Percentiles rank a stretch among this genome's conserved stretches.
phyloP scores from a whole-genome alignment of 495 filamentous ascomycete genomes.

The Penicillium simplicissimum region DNA sequence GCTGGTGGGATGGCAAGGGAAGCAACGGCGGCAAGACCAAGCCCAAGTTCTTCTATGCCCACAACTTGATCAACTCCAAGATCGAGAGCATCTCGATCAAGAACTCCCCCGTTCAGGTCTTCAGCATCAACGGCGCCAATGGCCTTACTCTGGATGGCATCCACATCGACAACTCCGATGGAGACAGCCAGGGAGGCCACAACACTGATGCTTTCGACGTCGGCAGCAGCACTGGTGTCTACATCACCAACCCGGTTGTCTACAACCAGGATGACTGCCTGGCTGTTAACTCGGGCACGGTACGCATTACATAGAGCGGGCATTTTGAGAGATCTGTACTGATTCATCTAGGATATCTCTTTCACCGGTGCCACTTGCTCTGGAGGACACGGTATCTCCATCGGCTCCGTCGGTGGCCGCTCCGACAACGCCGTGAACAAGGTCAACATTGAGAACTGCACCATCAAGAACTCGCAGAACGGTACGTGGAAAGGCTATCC shows the following conservation, averaged over 20 bases:
- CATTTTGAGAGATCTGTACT: neutral
- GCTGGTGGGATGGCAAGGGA: slow-evolving; percentile 56
- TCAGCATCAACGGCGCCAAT: slow-evolving; percentile 53
- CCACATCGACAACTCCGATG: slow-evolving; percentile 61
- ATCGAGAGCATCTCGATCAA: slow-evolving; percentile 48
- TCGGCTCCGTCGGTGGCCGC: slow-evolving; percentile 69
- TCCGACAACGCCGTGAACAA: slow-evolving; percentile 58
- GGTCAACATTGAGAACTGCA: slow-evolving; percentile 55
- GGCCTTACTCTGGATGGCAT: slow-evolving; percentile 52
- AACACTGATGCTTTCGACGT: slow-evolving; percentile 73
- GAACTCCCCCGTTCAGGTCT: slow-evolving; percentile 65
- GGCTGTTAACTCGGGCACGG: slow-evolving; percentile 54
- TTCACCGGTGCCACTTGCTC: slow-evolving; percentile 37
- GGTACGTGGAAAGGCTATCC: slow-evolving; percentile 26
- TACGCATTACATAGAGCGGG: neutral
- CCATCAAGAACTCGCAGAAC: slow-evolving; percentile 55
- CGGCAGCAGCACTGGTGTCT: slow-evolving; percentile 48
- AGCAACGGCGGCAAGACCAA: slow-evolving; percentile 58
- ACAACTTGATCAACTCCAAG: slow-evolving; percentile 41
- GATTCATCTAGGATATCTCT: slow-evolving; percentile 39
- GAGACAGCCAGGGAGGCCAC: slow-evolving; percentile 51
- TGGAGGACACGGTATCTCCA: slow-evolving; percentile 56
- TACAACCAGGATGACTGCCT: slow-evolving; percentile 67
- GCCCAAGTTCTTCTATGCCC: slow-evolving; percentile 59
- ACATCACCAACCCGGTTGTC: slow-evolving; percentile 19